Conservation (phyloP, 257 asterid genomes). For the Solanum chilense region DNA sequence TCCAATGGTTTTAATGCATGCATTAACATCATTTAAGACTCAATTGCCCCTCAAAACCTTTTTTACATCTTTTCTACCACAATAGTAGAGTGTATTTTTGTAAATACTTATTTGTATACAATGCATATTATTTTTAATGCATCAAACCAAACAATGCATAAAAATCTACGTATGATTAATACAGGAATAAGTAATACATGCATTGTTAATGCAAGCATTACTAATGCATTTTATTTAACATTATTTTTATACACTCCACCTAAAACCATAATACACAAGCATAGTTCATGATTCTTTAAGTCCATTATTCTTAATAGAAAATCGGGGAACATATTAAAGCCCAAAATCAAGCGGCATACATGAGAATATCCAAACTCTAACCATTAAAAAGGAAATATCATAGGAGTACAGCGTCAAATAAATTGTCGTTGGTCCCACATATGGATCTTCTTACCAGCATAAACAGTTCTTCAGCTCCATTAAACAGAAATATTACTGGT, state of each 20-base stretch:
- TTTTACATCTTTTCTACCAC: too few species aligned
- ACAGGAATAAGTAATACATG: background rate
- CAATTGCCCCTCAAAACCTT: too few species aligned
- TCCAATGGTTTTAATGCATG: too few species aligned
- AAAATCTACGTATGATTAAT: background rate
- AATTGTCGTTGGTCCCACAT: background rate
- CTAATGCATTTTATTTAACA: background rate
- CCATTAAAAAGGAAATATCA: background rate
- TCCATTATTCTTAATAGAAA: background rate
- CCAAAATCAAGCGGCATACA: background rate
- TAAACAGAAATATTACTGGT: slow-evolving; percentile 85
- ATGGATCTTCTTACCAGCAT: slow-evolving; percentile 65
- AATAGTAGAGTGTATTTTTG: too few species aligned
- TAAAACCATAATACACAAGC: background rate
- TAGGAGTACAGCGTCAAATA: background rate
- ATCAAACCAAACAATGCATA: background rate
- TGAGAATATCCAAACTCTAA: background rate
- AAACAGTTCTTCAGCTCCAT: slow-evolving; percentile 98
- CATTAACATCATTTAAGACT: too few species aligned
- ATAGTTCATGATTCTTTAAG: background rate
- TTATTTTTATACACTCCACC: too few species aligned
- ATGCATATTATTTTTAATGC: background rate
- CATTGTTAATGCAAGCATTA: background rate
- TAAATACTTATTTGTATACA: background rate
- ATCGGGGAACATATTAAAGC: background rate